Conservation (phyloP, 2,329 filamentous ascomycete genomes). For the Trichoderma aggressivum region DNA sequence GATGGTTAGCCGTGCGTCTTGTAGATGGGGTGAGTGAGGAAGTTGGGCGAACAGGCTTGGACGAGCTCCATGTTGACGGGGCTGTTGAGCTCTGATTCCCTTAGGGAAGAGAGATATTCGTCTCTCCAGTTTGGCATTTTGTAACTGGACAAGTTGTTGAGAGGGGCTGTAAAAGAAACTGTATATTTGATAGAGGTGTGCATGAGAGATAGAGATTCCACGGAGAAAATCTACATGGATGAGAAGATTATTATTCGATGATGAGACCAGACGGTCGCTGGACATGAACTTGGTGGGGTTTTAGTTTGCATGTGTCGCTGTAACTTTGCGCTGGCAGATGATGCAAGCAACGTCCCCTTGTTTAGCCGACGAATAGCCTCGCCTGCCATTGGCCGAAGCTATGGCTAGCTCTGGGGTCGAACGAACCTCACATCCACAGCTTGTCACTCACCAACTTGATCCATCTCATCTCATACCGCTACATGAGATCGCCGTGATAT, state of each 20-base stretch:
- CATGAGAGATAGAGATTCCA: not conserved
- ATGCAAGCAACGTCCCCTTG: constrained; percentile 1
- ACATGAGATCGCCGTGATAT: not conserved
- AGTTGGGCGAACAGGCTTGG: constrained; percentile 63
- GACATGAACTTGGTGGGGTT: constrained; percentile 1
- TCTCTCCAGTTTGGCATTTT: constrained; percentile 69
- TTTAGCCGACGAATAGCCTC: constrained; percentile 34
- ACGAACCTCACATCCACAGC: not conserved
- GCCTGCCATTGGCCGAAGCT: constrained; percentile 14
- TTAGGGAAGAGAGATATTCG: constrained; percentile 74
- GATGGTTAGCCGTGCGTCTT: constrained; percentile 22
- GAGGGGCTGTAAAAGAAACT: not conserved
- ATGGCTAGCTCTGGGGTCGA: constrained; percentile 3
- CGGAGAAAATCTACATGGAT: not conserved
- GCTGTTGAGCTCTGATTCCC: constrained; percentile 66
- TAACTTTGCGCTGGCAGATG: not conserved
- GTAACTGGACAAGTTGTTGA: no score
- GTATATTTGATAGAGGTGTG: not conserved
- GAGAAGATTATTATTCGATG: not conserved
- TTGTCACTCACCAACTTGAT: not conserved
- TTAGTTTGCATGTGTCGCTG: not conserved
- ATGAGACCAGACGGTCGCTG: not conserved
- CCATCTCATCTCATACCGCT: not conserved
- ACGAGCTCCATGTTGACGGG: constrained; percentile 64
- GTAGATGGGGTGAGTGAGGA: not conserved